These are phyloP conservation scores for Wickerhamiella sorbophila DNA, from an alignment of 805 yeast genomes.

Conservation along the genomic window DNA sequence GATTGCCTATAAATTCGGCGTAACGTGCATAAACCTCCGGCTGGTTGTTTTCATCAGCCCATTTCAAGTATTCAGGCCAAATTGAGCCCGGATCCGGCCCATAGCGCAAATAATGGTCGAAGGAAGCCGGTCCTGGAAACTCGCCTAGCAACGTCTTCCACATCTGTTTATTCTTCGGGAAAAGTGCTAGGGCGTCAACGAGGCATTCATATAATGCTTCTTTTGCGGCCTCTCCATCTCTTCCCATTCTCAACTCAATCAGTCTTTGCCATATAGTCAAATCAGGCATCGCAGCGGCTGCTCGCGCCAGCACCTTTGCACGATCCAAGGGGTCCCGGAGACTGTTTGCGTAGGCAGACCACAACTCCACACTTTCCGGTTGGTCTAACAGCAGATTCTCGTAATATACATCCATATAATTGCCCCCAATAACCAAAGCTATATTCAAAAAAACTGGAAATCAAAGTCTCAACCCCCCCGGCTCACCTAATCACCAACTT, in stretches of 20 bases:
- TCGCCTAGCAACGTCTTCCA: conserved; percentile 8
- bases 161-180: conserved; percentile 5
- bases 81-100: conserved; percentile 38
- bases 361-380: conserved; percentile 1
- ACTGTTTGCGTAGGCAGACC: conserved; percentile 1
- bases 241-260: conserved; percentile 29
- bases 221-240: conserved; percentile 5
- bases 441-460: not conserved
- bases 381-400: not conserved
- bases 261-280: conserved; percentile 43
- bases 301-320: conserved; percentile 3
- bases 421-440: not conserved
- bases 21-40: not conserved
- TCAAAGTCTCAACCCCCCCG: too few species aligned
- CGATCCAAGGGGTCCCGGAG: not conserved
- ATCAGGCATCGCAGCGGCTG: not conserved
- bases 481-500: conserved; percentile 5
- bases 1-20: conserved; percentile 1
- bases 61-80: conserved; percentile 40
- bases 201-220: not conserved
- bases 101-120: conserved; percentile 36
- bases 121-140: conserved; percentile 26
- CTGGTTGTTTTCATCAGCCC: conserved; percentile 24
- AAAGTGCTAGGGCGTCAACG: conserved; percentile 7
- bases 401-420: not conserved